Conservation (phyloP, 768 basidiomycete genomes). For the Panus rudis region DNA sequence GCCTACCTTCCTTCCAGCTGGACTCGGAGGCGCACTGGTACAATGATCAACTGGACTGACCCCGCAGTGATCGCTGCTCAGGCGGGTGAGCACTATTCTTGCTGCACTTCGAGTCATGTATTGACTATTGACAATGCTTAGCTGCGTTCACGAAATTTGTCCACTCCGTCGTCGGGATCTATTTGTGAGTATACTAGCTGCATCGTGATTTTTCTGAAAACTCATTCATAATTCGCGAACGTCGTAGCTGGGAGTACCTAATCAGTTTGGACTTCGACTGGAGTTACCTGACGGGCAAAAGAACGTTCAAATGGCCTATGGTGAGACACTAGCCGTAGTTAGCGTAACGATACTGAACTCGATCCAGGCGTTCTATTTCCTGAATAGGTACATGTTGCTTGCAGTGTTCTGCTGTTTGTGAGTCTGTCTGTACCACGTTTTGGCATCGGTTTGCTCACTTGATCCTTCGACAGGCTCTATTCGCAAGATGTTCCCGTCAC, state of each 20-base stretch:
- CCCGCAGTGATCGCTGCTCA: conserved; percentile 8
- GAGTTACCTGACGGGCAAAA: conserved; percentile 31
- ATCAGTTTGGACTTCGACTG: conserved; percentile 36
- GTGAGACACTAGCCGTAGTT: conserved; percentile 60
- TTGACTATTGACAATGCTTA: conserved; percentile 22
- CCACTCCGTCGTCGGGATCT: conserved; percentile 36
- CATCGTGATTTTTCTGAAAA: no score
- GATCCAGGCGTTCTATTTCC: conserved; percentile 60
- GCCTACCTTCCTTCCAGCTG: no score
- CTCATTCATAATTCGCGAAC: no score
- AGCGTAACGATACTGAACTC: conserved; percentile 55
- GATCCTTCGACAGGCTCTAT: conserved; percentile 6
- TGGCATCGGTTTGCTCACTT: no score
- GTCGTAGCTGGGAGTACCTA: conserved; percentile 37
- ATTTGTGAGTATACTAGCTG: conserved; percentile 36
- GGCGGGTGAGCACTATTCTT: conserved; percentile 5
- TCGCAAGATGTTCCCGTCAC: conserved; percentile 7
- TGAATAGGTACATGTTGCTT: conserved; percentile 58
- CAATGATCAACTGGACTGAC: conserved; percentile 11
- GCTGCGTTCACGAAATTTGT: conserved; percentile 34
- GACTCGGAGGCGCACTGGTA: no score
- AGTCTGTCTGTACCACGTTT: no score
- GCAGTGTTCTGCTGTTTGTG: conserved; percentile 66
- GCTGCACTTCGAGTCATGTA: not conserved
- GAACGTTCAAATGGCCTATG: conserved; percentile 38